Evolutionary conservation across 345 rosid species (phyloP), one percentile per base, ranked within the genome.

Genomic region (Salix brachista): DNA sequence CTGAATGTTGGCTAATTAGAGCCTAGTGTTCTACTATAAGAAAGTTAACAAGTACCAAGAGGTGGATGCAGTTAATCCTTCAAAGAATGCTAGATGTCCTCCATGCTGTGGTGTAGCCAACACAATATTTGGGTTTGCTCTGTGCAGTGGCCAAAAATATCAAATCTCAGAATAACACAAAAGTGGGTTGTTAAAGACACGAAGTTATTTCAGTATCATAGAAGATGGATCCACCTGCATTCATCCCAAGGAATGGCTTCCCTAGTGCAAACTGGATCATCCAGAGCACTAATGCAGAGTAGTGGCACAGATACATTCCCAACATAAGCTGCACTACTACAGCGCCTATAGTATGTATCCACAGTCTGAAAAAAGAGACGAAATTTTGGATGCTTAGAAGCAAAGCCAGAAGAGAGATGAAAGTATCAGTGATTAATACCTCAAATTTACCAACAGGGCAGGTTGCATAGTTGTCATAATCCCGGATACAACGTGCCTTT

Each of bases 161-260:
- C 6, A 64, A 56, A 21, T 69, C 75, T 71, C 66, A 73, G 69
- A 65, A 69, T 72, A 41, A 78, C 62, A 75, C 18, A 34, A 54
- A 6, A 67, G 67, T n/a, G 18, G 44, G 36, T 44, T n/a, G 36
- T 23, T 34, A 8, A 42, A 26, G 72, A 60, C 61, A 50, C 37
- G 32, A 32, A 32, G n/a, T 5, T 12, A 48, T 30, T 28, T 28
- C 6, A 5, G 52, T 5, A 25, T 14, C 61, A 36, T 5, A n/a
- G 18, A 62, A 2, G 71, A 39, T 50, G 72, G 69, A 79, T 79
- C 70, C 76, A 90, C 97, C 97, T 86, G 97, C 97, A 94, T 84
- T 94, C 98, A 74, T 94, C 98, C 95, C 92, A 92, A 56, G 97
- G 97, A 83, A 92, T 92, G 80, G 97, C 94, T 91, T 94, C 98